Conservation (phyloP, 768 basidiomycete genomes). For the Tricholoma terreum region DNA sequence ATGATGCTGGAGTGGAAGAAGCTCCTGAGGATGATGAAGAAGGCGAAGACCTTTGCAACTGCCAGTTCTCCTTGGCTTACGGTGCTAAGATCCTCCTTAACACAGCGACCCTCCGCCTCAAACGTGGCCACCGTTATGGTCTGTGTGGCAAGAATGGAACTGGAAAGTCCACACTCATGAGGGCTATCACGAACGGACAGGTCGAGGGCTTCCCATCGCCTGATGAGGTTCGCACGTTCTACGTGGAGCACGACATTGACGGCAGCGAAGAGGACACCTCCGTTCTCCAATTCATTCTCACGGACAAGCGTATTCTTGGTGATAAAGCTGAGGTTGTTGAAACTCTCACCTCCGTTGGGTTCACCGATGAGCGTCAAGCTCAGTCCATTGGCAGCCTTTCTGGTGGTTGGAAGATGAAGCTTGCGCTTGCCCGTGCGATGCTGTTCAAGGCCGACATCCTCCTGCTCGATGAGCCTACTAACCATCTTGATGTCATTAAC, state of each 20-base stretch:
- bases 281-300: conserved; percentile 83
- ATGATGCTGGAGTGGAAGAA: conserved; percentile 65
- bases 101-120: conserved; percentile 93
- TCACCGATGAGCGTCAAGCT: conserved; percentile 82
- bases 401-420: conserved; percentile 99
- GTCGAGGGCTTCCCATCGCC: conserved; percentile 99
- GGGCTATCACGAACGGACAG: conserved; percentile 89
- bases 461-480: conserved; percentile 94
- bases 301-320: conserved; percentile 80
- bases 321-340: conserved; percentile 66
- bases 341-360: conserved; percentile 89
- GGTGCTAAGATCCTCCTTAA: conserved; percentile 99
- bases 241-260: conserved; percentile 99
- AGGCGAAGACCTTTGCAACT: conserved; percentile 98
- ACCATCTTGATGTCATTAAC: conserved; percentile 96
- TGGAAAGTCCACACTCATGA: conserved; percentile 94
- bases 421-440: conserved; percentile 95
- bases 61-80: conserved; percentile 97
- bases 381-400: conserved; percentile 87
- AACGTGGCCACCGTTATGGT: conserved; percentile 98
- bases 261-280: conserved; percentile 91
- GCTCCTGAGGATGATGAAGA: conserved; percentile 90
- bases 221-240: conserved; percentile 97
- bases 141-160: conserved; percentile 99
- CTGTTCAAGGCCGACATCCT: conserved; percentile 98